phyloP scores from a whole-genome alignment of 2,329 filamentous ascomycete genomes.

The Fusarium proliferatum region DNA sequence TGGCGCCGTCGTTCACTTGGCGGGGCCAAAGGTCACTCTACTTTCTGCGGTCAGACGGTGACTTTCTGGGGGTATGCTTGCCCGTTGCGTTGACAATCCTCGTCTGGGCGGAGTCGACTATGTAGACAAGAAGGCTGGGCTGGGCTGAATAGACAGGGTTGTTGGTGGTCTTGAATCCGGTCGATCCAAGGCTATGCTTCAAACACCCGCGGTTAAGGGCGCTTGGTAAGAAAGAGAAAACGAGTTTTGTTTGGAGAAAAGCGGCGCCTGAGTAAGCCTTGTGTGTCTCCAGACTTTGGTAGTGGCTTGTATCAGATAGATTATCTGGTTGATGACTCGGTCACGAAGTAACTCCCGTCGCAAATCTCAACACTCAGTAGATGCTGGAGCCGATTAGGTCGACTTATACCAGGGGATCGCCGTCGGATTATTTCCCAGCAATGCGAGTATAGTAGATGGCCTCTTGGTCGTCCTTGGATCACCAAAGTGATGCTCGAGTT shows the following conservation, averaged over 20 bases:
- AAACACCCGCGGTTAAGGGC: conserved; percentile 26
- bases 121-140: conserved; percentile 39
- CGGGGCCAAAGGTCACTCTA: conserved; percentile 49
- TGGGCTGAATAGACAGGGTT: conserved; percentile 44
- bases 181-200: conserved; percentile 13
- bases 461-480: conserved; percentile 2
- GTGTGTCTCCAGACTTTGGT: conserved; percentile 7
- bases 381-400: conserved; percentile 21
- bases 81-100: conserved; percentile 43
- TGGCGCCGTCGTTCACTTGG: conserved; percentile 47
- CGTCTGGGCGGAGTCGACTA: conserved; percentile 44
- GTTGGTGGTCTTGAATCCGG: conserved; percentile 34
- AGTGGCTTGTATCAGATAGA: conserved; percentile 39
- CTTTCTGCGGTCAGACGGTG: conserved; percentile 50
- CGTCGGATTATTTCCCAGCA: conserved; percentile 30
- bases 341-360: conserved; percentile 12
- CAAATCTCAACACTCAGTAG: conserved; percentile 10
- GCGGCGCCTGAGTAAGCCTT: conserved; percentile 29
- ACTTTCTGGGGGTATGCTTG: conserved; percentile 47
- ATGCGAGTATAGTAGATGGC: conserved; percentile 22
- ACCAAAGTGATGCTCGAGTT: conserved; percentile 12
- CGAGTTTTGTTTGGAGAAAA: conserved; percentile 17
- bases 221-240: conserved; percentile 14
- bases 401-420: conserved; percentile 30
- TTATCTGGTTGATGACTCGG: conserved; percentile 21